Conservation (phyloP, 257 asterid genomes). For the Lithospermum erythrorhizon region DNA sequence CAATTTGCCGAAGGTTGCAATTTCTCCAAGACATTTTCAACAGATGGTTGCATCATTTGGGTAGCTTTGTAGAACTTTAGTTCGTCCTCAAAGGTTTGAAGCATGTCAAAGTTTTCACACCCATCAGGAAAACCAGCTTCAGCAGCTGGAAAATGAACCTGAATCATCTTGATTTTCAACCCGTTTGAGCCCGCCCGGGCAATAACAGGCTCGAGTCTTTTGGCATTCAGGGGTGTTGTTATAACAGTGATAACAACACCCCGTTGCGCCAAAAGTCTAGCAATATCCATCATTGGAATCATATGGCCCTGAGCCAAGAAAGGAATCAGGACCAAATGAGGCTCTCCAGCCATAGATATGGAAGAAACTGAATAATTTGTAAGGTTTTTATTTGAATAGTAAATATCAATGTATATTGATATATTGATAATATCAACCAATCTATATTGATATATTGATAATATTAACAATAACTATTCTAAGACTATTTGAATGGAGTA, state of each 20-base stretch:
- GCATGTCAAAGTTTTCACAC: conserved; percentile 36
- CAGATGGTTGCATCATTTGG: conserved; percentile 23
- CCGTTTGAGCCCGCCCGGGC: conserved; percentile 21
- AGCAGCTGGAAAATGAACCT: conserved; percentile 26
- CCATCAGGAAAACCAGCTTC: conserved; percentile 40
- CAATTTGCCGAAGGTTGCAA: conserved; percentile 31
- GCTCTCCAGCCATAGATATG: conserved; percentile 1
- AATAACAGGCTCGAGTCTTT: conserved; percentile 19
- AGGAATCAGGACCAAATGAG: conserved; percentile 33
- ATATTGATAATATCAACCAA: no score
- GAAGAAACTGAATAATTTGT: neutral
- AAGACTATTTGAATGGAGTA: no score
- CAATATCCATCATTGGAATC: conserved; percentile 42
- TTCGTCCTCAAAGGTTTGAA: conserved; percentile 18
- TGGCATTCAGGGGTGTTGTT: conserved; percentile 35
- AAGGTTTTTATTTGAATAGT: no score
- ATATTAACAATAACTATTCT: no score
- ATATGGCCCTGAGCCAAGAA: conserved; percentile 44
- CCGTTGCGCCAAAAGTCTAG: conserved; percentile 24
- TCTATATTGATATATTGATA: no score
- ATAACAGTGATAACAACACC: conserved; percentile 22
- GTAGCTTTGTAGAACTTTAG: conserved; percentile 23
- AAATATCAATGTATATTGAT: no score
- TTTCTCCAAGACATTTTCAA: conserved; percentile 16
- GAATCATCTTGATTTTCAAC: conserved; percentile 17